These are phyloP conservation scores for Fusarium sp. DNA, from an alignment of 2,329 filamentous ascomycete genomes.

Conservation along the genomic window DNA sequence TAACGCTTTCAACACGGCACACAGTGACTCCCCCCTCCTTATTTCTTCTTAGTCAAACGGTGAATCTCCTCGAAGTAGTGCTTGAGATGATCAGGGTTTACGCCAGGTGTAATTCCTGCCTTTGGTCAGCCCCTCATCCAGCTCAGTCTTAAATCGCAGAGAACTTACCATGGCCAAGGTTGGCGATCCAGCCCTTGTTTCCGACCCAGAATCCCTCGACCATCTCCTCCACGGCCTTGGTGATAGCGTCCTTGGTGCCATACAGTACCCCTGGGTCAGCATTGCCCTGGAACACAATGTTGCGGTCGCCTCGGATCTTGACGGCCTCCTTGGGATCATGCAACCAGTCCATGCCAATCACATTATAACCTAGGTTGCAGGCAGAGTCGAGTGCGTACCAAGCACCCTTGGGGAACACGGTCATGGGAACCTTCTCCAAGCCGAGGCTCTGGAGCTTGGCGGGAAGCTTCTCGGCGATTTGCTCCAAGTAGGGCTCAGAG, in stretches of 20 bases:
- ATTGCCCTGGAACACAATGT: conserved; percentile 88
- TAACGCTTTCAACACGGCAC: neutral
- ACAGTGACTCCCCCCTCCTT: neutral
- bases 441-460: conserved; percentile 76
- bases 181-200: conserved; percentile 95
- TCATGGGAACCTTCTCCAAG: conserved; percentile 89
- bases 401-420: conserved; percentile 96
- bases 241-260: conserved; percentile 83
- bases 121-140: conserved; percentile 14
- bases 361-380: conserved; percentile 89
- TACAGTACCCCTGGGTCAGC: conserved; percentile 95
- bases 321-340: conserved; percentile 88
- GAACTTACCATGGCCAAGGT: conserved; percentile 87
- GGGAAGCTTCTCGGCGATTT: conserved; percentile 85
- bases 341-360: conserved; percentile 94
- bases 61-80: conserved; percentile 96
- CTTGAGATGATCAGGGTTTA: conserved; percentile 90
- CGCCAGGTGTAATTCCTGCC: conserved; percentile 88
- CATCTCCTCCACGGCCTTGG: conserved; percentile 83
- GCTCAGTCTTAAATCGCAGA: neutral
- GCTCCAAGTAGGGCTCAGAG: conserved; percentile 83
- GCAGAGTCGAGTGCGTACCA: conserved; percentile 93
- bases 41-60: conserved; percentile 64
- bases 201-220: conserved; percentile 82
- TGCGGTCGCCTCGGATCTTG: conserved; percentile 78